Base-by-base conservation (phyloP, 2,329 filamentous ascomycete genomes). In the Epichloe gansuensis region DNA sequence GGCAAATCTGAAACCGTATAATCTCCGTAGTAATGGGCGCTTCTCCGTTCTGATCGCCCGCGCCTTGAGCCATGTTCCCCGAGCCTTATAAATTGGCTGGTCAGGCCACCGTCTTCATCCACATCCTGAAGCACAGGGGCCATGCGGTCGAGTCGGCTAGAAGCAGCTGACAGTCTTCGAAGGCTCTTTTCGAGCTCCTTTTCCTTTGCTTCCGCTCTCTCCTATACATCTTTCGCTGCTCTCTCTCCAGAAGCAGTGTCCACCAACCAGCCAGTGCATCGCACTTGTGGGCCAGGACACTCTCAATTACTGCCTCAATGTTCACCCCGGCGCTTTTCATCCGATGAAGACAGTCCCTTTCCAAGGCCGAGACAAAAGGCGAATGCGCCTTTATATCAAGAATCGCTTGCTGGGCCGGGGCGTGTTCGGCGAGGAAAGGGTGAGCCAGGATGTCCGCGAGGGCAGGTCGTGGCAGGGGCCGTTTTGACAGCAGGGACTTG, bases 311-410 rank as follows among this genome's bases (percentile, higher is more conserved):
- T 55, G 86, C 80, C 64, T 98, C 93, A 54, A 95, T 93, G 62
- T 97, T 88, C 25, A 97, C 90, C 0, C 93, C 93, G 5, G 93
- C 90, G 58, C 86, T 88, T 54, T 88, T 85, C 91, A 98, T 96
- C 25, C 93, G 81, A 57, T 95, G 84, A 28, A 98, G 69, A 0
- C 90, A 94, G 46, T 94, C 89, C 66, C 93, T 95, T 65, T 98
- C 93, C 34, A 97, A 64, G 1, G 83, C 72, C 0, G 91, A 96
- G 1, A 88, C 82, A 62, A 98, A 98, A 0, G 90, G 87, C 0
- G 88, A 75, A 0, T 86, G 83, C 49, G 86, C 85, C 57, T 89
- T 83, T 37, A 93, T 69, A 62, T 91, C 89, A 31, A 98, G 73
- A 45, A 96, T 95, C 17, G 85, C 86, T 63, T 95, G 88, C 66